Evolutionary conservation across 2,329 filamentous ascomycete species (phyloP).

Genomic region (Pseudopithomyces chartarum): DNA sequence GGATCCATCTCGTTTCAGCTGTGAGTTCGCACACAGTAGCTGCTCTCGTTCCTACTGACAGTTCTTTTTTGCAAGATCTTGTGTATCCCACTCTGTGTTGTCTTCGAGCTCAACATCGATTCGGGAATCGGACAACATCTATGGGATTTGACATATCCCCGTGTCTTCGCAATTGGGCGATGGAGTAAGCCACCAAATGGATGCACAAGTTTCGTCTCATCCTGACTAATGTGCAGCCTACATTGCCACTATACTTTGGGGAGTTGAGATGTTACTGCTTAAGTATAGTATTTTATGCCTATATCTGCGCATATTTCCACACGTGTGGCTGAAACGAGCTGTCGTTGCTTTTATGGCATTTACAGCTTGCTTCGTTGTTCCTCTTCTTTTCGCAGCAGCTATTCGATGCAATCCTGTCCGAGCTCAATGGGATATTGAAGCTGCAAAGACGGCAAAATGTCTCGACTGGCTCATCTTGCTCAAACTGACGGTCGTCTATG

Average conservation of each 20-base stretch:
- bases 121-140: neutral
- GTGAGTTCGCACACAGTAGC: neutral
- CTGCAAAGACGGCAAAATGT: conserved; percentile 1
- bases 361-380: neutral
- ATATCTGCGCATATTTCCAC: neutral
- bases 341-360: neutral
- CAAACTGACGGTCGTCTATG: neutral
- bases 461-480: neutral
- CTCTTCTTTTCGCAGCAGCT: neutral
- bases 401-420: conserved; percentile 2
- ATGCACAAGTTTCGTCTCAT: neutral
- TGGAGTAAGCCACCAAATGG: neutral
- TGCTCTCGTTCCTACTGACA: neutral
- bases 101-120: neutral
- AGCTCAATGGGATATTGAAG: conserved; percentile 3
- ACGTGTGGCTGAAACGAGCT: neutral
- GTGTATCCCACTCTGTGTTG: neutral
- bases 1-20: neutral
- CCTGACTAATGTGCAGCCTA: neutral
- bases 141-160: neutral
- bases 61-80: neutral
- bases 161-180: conserved; percentile 1
- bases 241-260: conserved; percentile 2
- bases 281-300: neutral
- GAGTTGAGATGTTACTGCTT: neutral